Base-by-base conservation (phyloP, 2,329 filamentous ascomycete genomes). In the Orbilia blumenaviensis region DNA sequence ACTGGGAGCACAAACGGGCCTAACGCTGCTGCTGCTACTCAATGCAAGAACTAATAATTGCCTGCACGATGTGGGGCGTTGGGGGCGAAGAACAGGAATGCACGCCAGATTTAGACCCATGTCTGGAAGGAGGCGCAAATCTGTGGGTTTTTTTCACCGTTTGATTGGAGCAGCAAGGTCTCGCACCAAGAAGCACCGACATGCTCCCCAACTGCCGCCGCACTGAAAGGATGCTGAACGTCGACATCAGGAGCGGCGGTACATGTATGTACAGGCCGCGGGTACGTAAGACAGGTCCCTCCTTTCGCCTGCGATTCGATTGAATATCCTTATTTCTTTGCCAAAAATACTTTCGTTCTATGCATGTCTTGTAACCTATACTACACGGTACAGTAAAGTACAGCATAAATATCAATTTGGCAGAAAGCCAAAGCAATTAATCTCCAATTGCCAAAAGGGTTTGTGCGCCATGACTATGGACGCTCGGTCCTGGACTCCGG, bases 121-220 rank as follows among this genome's bases (percentile, higher is more conserved):
- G 62, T 66, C 52, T 50, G 69, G 62, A 44, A 74, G 69, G 69
- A 66, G 69, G 69, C 69, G 69, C 41, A 66, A 56, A 56, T 56
- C 52, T 56, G 52, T 56, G 52, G 52, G 52, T 56, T 38, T 56
- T 50, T 56, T 56, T 56, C 27, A 27, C 52, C 32, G 41, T 58
- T 46, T 66, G 61, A 60, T 73, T 66, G 61, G 50, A 66, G 41
- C 27, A 56, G 42, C 71, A 66, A 75, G 69, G 69, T 41, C 72
- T 67, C 42, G 72, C 64, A 60, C 27, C 72, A 76, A 48, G 38
- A 76, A 76, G 72, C 72, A 76, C 72, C 72, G 7, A 44, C 48
- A 42, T 52, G 16, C 60, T 41, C 72, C 56, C 72, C 72, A 66
- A 76, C 50, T 76, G 72, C 72, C 72, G 72, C 72, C 71, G 41